A percentile compares a stretch with the other conserved stretches of the same genome.
Evolutionary conservation across 768 basidiomycete genomes (phyloP).

Genomic region (Termitomyces sp.): DNA sequence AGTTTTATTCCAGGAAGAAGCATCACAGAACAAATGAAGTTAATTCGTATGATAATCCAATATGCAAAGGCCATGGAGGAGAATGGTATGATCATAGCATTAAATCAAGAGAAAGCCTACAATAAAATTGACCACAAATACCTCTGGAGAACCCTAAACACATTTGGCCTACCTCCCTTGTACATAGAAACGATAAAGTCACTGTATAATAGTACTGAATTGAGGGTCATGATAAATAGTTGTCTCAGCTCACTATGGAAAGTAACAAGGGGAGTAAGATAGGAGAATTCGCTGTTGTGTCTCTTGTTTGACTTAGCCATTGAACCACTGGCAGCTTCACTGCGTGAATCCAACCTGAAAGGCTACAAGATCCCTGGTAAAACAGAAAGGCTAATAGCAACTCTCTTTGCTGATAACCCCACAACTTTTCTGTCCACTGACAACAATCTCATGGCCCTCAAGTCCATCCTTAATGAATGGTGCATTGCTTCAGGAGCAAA

Average conservation of each 20-base stretch:
- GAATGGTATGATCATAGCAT: not conserved
- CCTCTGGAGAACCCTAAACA: not conserved
- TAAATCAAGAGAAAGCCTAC: not conserved
- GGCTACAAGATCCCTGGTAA: constrained; percentile 18
- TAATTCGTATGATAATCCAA: not conserved
- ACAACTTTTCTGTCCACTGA: constrained; percentile 24
- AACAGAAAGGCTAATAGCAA: constrained; percentile 17
- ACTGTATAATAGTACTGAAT: not conserved
- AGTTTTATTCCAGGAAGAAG: not conserved
- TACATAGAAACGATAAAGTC: not conserved
- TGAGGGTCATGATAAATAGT: not conserved
- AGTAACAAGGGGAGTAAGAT: not conserved
- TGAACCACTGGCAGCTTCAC: not conserved
- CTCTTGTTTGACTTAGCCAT: not conserved
- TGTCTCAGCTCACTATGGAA: not conserved
- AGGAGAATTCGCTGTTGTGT: not conserved
- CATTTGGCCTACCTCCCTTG: not conserved
- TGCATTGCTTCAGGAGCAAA: constrained; percentile 31
- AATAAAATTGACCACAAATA: not conserved
- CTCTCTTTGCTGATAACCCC: constrained; percentile 38
- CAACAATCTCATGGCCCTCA: constrained; percentile 19
- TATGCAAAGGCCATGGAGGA: not conserved
- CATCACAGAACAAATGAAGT: not conserved
- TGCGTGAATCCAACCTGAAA: constrained; percentile 4
- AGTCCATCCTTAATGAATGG: constrained; percentile 27